Evolutionary conservation across 2,329 filamentous ascomycete species (phyloP).

Genomic region (Aspergillus alliaceus): DNA sequence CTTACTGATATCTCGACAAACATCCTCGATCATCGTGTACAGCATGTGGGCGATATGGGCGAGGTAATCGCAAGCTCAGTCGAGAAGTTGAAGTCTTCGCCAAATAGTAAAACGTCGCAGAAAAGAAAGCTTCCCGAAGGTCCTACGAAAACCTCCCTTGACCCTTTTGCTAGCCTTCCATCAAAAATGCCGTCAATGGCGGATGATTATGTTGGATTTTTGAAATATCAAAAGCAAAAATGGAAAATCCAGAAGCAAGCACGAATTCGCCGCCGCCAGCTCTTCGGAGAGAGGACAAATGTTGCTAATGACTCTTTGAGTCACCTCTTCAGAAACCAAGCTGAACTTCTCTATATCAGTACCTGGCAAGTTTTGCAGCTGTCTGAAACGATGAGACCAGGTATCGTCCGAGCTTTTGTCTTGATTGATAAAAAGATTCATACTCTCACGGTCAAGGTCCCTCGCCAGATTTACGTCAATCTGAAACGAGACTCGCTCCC

Average conservation of each 20-base stretch:
- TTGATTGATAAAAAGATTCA: conserved; percentile 94
- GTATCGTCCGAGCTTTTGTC: conserved; percentile 84
- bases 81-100: conserved; percentile 64
- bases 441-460: conserved; percentile 81
- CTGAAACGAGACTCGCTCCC: conserved; percentile 84
- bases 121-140: conserved; percentile 76
- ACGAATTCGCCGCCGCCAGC: conserved; percentile 76
- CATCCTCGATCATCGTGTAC: conserved; percentile 57
- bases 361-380: conserved; percentile 96
- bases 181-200: conserved; percentile 80
- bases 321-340: conserved; percentile 84
- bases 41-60: conserved; percentile 68
- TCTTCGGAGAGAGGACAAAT: conserved; percentile 82
- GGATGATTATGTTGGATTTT: conserved; percentile 82
- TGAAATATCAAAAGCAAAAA: conserved; percentile 96
- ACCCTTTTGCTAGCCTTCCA: conserved; percentile 81
- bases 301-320: conserved; percentile 63
- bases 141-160: conserved; percentile 58
- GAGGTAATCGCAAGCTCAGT: conserved; percentile 67
- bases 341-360: conserved; percentile 82
- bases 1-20: conserved; percentile 71
- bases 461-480: conserved; percentile 86
- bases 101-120: conserved; percentile 56
- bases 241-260: conserved; percentile 98
- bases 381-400: conserved; percentile 76